These are phyloP conservation scores for Craterostigma plantagineum DNA, from an alignment of 257 asterid genomes.

Conservation along the genomic window DNA sequence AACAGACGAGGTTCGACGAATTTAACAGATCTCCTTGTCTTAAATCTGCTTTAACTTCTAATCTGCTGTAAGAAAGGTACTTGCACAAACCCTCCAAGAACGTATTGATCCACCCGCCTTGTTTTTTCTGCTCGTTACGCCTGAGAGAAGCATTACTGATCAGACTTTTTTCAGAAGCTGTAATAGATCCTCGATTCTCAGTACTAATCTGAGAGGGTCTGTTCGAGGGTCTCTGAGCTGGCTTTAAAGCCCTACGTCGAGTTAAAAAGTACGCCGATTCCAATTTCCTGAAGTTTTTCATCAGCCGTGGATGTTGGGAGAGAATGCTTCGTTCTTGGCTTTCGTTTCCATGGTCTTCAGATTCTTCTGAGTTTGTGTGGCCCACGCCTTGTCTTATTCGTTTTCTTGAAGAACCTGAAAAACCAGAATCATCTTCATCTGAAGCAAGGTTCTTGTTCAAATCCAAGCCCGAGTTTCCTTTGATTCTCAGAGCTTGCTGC, in stretches of 20 bases:
- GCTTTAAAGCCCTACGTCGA: constrained; percentile 39
- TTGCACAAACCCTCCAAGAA: constrained; percentile 78
- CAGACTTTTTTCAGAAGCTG: constrained; percentile 57
- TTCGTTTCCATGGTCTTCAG: constrained; percentile 15
- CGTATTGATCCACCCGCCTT: constrained; percentile 50
- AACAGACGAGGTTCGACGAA: constrained; percentile 86
- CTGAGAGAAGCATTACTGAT: constrained; percentile 41
- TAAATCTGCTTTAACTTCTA: constrained; percentile 71
- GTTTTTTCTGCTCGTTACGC: constrained; percentile 21
- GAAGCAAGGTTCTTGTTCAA: constrained; percentile 18
- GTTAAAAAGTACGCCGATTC: constrained; percentile 67
- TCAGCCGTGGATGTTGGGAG: constrained; percentile 44
- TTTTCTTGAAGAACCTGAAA: constrained; percentile 56
- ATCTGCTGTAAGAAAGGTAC: constrained; percentile 57
- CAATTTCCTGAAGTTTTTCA: constrained; percentile 64
- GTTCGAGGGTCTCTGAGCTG: constrained; percentile 15
- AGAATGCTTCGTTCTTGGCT: constrained; percentile 29
- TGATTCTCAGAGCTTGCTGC: constrained; percentile 28
- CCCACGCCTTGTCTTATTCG: constrained; percentile 33
- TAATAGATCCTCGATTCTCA: constrained; percentile 33
- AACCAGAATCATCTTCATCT: constrained; percentile 37
- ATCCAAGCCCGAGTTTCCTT: constrained; percentile 32
- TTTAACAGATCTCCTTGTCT: constrained; percentile 88
- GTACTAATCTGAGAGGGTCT: constrained; percentile 29
- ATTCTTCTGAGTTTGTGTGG: constrained; percentile 16